Evolutionary conservation across 2,329 filamentous ascomycete species (phyloP), one percentile per base, ranked within the genome.

Genomic region (Xylaria sp.): DNA sequence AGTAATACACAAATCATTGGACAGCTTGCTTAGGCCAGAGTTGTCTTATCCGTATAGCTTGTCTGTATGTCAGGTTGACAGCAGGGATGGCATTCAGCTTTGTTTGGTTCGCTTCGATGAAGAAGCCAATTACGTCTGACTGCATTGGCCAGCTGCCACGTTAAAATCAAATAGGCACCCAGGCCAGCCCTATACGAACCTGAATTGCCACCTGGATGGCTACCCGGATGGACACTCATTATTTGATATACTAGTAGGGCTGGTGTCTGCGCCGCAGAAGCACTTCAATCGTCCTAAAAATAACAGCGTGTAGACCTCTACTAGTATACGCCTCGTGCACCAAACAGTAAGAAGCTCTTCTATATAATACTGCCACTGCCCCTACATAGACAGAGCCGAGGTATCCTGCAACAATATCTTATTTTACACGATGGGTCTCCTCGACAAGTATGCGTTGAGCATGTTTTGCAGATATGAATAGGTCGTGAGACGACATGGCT

Each of bases 41-140:
- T 39, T 46, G 7, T 28, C 33, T 20, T 39, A 33, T 51, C 28
- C 18, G 12, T 55, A 2, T 46, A 33, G 25, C 36, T 48, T 48
- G 46, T 54, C 28, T 28, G n/a, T 25, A 43, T 46, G 15, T 20
- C 20, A 31, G 36, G 28, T 33, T 59, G 31, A 15, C 54, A 25
- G 54, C 49, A 60, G 46, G 63, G 63, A 12, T 46, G 15, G 9
- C 20, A 8, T 36, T 46, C n/a, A 28, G 5, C 43, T 58, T 36
- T 56, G 62, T 59, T 52, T 66, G 60, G 60, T 25, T 68, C 66
- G 66, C 66, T 64, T 68, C 61, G 20, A 49, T 39, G 60, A 43
- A 39, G 39, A 28, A 41, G 54, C 20, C 20, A 46, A 33, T 62
- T 48, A 59, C 2, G 28, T 23, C 36, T 54, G 52, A 59, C 15